Base-by-base conservation (phyloP, 352 stramenopile species). In the Pythium guiyangense region DNA sequence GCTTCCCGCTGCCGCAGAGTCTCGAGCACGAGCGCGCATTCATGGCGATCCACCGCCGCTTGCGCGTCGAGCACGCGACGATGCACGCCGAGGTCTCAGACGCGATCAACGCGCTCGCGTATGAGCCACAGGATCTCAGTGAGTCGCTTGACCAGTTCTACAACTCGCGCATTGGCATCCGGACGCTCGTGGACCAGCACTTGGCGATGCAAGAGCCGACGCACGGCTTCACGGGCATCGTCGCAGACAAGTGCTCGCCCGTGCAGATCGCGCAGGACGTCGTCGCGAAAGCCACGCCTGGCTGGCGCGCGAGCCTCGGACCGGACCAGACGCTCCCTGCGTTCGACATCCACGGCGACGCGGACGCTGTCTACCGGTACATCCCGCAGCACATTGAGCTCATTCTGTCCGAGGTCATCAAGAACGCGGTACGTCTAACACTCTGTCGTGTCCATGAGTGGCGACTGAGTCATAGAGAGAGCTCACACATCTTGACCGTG, bases 141-240 rank as follows among this genome's bases (percentile, higher is more conserved):
- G 66, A 72, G n/a, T 80, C 80, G 44, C 79, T 93, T 37, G 80
- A 91, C 54, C 75, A 77, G 52, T 91, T 93, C 50, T 93, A 93
- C 68, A 89, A 88, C 66, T 93, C 83, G 34, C 77, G 83, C 37
- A 93, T 93, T 52, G 74, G 80, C 54, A 90, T 91, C 51, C 80
- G 83, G 48, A 90, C 88, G 79, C 75, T 93, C 46, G 72, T 91
- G 66, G 83, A 93, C 61, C 83, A 93, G 60, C 83, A 93, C 57
- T 8, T 88, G 2, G 83, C 80, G 0, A 73, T 77, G 22, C 79
- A 90, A 64, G 82, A 71, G 6, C 80, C 80, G 0, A 62, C 52
- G 10, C 53, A 63, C 2, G 83, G 83, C 3, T 90, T 80, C 61
- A 70, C 77, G 2, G 80, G 83, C 9, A 75, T 93, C 47, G 79